Base-by-base conservation (phyloP, 2,329 filamentous ascomycete genomes). In the Alternaria arborescens region DNA sequence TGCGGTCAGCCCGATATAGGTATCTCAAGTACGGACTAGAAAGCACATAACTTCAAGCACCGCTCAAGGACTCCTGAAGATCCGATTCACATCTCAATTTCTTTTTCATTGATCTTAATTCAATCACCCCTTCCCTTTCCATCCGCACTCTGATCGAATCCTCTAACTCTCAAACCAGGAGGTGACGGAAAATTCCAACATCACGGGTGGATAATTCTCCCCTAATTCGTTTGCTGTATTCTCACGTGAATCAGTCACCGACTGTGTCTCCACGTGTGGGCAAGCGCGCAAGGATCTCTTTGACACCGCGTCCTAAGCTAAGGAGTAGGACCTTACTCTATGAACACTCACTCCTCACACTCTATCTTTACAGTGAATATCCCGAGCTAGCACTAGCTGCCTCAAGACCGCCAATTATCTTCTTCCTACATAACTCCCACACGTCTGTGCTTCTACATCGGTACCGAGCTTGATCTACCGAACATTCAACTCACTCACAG, bases 1-100 rank as follows among this genome's bases (percentile, higher is more conserved):
- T 60, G 24, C 46, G 40, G 52, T 36, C 38, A 50, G 10, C 47
- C 52, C 44, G 26, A 7, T 55, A 41, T 18, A 26, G 32, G 40
- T 46, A 38, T n/a, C 8, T 41, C 28, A 34, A 26, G 42, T 32
- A 10, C 22, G 36, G 12, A 10, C 20, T 5, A 40, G 38, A 32
- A 32, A 54, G 28, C 20, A 48, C 28, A 8, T 50, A 24, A 5
- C 18, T 46, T 8, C 1, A 47, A 12, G 14, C 22, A n/a, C 36
- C 28, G 36, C 34, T 36, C 22, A 48, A 24, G 24, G 22, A 22
- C 5, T 8, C 26, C n/a, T 18, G 12, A 5, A 36, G 4, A 5
- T 28, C 6, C 14, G 6, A 1, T 50, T 36, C 8, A 3, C 22
- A 18, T 38, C 14, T 26, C 6, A 28, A 28, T 11, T 28, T 24